Evolutionary conservation across 352 stramenopile species (phyloP), one percentile per base, ranked within the genome.

Genomic region (Thalassiosira hispida): DNA sequence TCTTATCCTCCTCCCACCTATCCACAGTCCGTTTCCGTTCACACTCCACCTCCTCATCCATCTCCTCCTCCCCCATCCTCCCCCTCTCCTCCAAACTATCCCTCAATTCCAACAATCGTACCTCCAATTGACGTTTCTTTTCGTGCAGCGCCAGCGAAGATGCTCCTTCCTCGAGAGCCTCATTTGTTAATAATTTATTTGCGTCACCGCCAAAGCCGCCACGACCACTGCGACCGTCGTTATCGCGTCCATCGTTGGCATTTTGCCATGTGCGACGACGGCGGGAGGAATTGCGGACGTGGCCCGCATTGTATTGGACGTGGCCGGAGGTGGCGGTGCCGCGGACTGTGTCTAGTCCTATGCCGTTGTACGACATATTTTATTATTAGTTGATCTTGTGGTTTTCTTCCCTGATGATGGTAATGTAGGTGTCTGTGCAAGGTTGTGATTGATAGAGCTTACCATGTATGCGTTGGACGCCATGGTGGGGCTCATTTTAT

Each of bases 241-340:
- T 23, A 1, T 53, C 42, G 16, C 55, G 29, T 7, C 65, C 61
- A 49, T 68, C 71, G 25, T 78, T 83, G 27, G 67, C 77, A 63
- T 85, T 85, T 42, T 53, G 51, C 42, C 55, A 67, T 0, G 76
- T 76, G 3, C 60, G 64, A 62, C 79, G 63, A 16, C 67, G 79
- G 38, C 31, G 65, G 33, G 27, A 87, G 57, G 60, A 87, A 49
- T 70, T 86, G 59, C 79, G 73, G 4, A 94, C 83, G 70, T 93
- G 85, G 16, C 87, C 78, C 1, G 82, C 77, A 72, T 92, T 94
- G 18, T 62, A 40, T 73, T 94, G 89, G 38, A 94, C 86, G 67
- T 94, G 77, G 33, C 89, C 89, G 3, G 85, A 92, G 20, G 89
- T 94, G 7, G 89, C 89, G 20, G 85, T 91, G 33, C 89, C 89